phyloP scores from a whole-genome alignment of 2,329 filamentous ascomycete species.

The Hypoxylon sp. region DNA sequence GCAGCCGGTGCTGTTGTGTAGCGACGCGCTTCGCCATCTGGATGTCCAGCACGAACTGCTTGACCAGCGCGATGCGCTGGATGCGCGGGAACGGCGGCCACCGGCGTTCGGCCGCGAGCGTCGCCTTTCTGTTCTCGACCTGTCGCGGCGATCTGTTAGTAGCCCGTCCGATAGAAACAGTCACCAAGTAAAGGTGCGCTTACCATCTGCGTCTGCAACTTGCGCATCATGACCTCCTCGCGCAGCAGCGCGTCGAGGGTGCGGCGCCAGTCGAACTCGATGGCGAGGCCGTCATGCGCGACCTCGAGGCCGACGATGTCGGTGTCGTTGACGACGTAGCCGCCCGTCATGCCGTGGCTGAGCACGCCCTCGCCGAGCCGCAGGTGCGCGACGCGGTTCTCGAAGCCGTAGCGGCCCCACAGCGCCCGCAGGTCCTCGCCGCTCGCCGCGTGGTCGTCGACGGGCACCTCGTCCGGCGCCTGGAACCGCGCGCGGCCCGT shows the following conservation, averaged over 20 bases:
- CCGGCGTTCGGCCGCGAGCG: conserved; percentile 15
- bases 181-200: conserved; percentile 17
- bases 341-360: conserved; percentile 29
- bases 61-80: conserved; percentile 24
- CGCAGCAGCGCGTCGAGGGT: conserved; percentile 31
- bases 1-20: conserved; percentile 25
- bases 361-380: conserved; percentile 30
- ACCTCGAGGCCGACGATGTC: conserved; percentile 28
- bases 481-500: conserved; percentile 21
- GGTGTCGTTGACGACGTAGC: conserved; percentile 32
- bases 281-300: conserved; percentile 20
- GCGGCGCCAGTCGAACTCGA: conserved; percentile 26
- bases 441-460: conserved; percentile 8
- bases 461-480: conserved; percentile 1
- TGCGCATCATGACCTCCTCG: conserved; percentile 35
- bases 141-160: too few relatives aligned
- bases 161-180: too few relatives aligned
- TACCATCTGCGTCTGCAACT: conserved; percentile 31
- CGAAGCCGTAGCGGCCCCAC: conserved; percentile 31
- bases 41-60: conserved; percentile 30
- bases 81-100: conserved; percentile 30
- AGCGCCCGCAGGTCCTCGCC: conserved; percentile 17
- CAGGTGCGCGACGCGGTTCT: conserved; percentile 31
- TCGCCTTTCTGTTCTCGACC: conserved; percentile 16
- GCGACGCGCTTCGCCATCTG: conserved; percentile 32